phyloP scores from a whole-genome alignment of 495 filamentous ascomycete genomes.

The Glutinoglossum americanum region DNA sequence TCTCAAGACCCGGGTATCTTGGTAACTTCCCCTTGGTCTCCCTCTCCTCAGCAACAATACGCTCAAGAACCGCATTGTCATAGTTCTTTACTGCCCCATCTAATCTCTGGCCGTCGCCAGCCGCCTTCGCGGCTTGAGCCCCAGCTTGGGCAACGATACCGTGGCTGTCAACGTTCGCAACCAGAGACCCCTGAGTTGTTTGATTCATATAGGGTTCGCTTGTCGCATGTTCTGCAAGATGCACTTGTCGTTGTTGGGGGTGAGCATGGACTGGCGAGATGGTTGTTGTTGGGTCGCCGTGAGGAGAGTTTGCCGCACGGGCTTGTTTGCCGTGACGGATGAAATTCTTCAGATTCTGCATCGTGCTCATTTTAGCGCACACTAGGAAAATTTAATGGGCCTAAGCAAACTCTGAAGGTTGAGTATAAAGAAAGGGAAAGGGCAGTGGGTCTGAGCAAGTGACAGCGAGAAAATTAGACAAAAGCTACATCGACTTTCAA shows the following conservation, averaged over 20 bases:
- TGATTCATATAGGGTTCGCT: slow-evolving; percentile 25
- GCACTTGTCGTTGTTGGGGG: slow-evolving; percentile 28
- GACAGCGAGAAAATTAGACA: neutral
- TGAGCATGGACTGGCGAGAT: slow-evolving; percentile 46
- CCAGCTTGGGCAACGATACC: slow-evolving; percentile 45
- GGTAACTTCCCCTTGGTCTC: slow-evolving; percentile 68
- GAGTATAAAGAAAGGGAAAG: neutral
- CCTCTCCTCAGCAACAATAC: slow-evolving; percentile 79
- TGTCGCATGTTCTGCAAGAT: slow-evolving; percentile 34
- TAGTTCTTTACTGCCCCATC: slow-evolving; percentile 30
- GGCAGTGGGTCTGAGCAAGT: neutral
- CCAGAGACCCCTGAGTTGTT: slow-evolving; percentile 32
- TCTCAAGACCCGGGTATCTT: slow-evolving; percentile 73
- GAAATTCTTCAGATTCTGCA: slow-evolving; percentile 89
- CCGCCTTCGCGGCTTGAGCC: slow-evolving; percentile 31
- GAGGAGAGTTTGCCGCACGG: slow-evolving; percentile 39
- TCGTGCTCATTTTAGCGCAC: slow-evolving; percentile 40
- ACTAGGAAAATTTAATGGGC: neutral
- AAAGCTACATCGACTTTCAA: neutral
- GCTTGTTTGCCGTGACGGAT: slow-evolving; percentile 97
- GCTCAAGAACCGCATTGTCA: slow-evolving; percentile 48
- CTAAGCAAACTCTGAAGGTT: neutral
- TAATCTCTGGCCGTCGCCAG: slow-evolving; percentile 25
- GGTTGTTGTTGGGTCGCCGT: slow-evolving; percentile 42
- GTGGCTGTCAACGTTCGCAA: slow-evolving; percentile 27